Evolutionary conservation across 1,284 basidiomycete species (phyloP).

Genomic region (Cryptococcus hybrid): DNA sequence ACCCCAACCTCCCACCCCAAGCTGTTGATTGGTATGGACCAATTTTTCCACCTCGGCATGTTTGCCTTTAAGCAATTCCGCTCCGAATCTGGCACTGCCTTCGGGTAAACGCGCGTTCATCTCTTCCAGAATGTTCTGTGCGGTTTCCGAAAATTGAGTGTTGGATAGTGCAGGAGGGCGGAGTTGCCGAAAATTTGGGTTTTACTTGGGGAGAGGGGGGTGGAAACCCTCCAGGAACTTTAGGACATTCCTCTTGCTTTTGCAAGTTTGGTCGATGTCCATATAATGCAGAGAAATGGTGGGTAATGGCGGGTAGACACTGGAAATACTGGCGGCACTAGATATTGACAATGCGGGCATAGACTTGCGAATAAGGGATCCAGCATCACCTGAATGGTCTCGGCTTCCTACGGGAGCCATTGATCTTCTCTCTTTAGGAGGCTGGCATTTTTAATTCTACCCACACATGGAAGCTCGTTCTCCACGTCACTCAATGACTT

Average conservation of each 20-base stretch:
- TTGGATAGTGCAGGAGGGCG: conserved; percentile 19
- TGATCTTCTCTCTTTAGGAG: conserved; percentile 32
- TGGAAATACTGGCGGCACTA: conserved; percentile 17
- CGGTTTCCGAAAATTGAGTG: conserved; percentile 35
- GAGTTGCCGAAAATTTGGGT: conserved; percentile 27
- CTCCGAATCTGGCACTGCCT: conserved; percentile 19
- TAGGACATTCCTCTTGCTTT: background rate
- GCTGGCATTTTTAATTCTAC: conserved; percentile 19
- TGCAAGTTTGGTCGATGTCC: background rate
- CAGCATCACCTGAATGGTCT: background rate
- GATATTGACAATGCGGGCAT: conserved; percentile 28
- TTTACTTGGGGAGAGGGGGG: conserved; percentile 8
- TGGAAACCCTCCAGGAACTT: conserved; percentile 20
- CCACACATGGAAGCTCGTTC: conserved; percentile 37
- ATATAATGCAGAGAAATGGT: conserved; percentile 11
- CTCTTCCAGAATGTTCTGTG: conserved; percentile 33
- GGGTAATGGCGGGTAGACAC: conserved; percentile 37
- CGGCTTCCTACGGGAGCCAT: conserved; percentile 25
- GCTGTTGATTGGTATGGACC: conserved; percentile 25
- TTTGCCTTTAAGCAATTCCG: conserved; percentile 44
- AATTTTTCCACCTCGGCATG: conserved; percentile 36
- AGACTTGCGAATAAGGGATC: conserved; percentile 27
- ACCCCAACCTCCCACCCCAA: conserved; percentile 38
- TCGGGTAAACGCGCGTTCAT: conserved; percentile 42
- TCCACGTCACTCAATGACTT: background rate